Base-by-base conservation (phyloP, 2,329 filamentous ascomycete genomes). In the Fusarium anthophilum region DNA sequence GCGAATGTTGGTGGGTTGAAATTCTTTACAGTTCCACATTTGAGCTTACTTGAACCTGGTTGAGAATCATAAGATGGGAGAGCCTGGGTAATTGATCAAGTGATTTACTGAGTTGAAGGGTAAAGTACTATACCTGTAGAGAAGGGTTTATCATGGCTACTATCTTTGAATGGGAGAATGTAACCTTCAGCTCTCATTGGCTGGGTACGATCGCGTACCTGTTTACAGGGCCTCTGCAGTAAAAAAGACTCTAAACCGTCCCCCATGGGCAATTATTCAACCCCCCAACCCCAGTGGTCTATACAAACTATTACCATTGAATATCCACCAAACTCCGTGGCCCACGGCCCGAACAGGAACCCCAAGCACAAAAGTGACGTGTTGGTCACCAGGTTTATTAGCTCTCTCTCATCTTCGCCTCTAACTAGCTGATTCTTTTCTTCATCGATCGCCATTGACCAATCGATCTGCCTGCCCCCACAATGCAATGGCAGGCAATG, bases 21-120 rank as follows among this genome's bases (percentile, higher is more conserved):
- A 70, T 66, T 39, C 66, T 70, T 58, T 66, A 48, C 67, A 35
- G 67, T 65, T 66, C 67, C 67, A 70, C 67, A 54, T 32, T 70
- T 66, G 60, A 70, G 67, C 66, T 70, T 70, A 58, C 51, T 54
- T 69, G 43, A 53, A 70, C 38, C 39, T 47, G 57, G 28, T 51
- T 54, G 41, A 47, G 59, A 32, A 65, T 70, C 58, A 58, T 44
- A 24, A 59, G 61, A 48, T 38, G 54, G 35, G 44, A 54, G 26
- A 54, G 35, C 24, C 20, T 44, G 51, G 18, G 24, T 47, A 28
- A n/a, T 38, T 37, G 6, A 41, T 22, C n/a, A 30, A 28, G n/a
- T 28, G 18, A 15, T 18, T 30, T 18, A 20, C 26, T 24, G 38
- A 48, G n/a, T 20, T n/a, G 32, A 37, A 39, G 26, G 8, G 32